phyloP scores from a whole-genome alignment of 805 yeast genomes.

The Wickerhamiella lipophila region DNA sequence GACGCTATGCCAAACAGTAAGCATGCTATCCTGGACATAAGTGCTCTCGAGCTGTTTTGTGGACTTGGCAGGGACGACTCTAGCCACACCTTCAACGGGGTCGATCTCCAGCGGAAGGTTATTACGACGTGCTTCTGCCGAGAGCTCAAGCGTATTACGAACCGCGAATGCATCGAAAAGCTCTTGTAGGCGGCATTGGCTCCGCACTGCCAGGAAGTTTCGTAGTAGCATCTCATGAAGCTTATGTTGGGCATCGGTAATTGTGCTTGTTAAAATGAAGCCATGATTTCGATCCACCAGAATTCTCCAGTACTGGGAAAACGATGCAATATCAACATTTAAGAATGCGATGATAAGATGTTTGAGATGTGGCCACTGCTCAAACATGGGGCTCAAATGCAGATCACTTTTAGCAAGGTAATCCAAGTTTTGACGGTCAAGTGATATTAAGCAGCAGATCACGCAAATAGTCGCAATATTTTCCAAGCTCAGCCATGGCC shows the following conservation, averaged over 20 bases:
- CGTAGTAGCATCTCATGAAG: neutral
- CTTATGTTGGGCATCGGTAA: neutral
- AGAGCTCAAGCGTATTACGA: neutral
- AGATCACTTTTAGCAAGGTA: conserved; percentile 4
- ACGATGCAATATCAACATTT: neutral
- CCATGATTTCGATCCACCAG: neutral
- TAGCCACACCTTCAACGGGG: neutral
- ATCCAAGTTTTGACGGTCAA: conserved; percentile 2
- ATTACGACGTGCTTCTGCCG: neutral
- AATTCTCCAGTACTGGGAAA: neutral
- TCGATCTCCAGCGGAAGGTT: conserved; percentile 5
- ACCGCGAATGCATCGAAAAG: neutral
- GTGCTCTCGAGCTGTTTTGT: neutral
- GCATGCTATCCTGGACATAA: neutral
- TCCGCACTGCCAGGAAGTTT: neutral
- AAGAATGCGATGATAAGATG: neutral
- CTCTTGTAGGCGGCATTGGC: neutral
- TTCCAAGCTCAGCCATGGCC: conserved; percentile 7
- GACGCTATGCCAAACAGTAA: conserved; percentile 6
- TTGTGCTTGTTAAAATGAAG: neutral
- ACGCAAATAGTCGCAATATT: neutral
- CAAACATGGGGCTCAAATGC: neutral
- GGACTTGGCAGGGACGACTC: neutral
- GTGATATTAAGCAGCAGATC: neutral
- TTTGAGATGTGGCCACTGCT: neutral